These are phyloP conservation scores for Penicillium antarcticum DNA, from an alignment of 495 filamentous ascomycete genomes.

Conservation along the genomic window DNA sequence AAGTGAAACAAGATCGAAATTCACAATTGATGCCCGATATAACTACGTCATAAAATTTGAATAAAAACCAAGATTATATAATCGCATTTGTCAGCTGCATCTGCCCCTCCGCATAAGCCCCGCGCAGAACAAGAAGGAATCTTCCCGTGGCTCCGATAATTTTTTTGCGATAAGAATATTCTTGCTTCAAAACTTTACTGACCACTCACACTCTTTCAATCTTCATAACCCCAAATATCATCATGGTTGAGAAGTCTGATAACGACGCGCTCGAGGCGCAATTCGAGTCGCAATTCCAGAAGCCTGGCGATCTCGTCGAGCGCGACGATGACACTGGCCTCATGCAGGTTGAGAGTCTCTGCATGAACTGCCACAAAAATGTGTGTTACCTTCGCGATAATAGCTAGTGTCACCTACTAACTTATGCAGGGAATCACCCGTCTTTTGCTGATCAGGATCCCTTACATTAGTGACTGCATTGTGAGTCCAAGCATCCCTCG, in stretches of 20 bases:
- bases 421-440: slow-evolving; percentile 69
- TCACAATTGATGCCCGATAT: background rate
- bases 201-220: background rate
- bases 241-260: slow-evolving; percentile 33
- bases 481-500: no score
- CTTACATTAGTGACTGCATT: slow-evolving; percentile 94
- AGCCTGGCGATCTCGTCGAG: slow-evolving; percentile 42
- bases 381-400: no score
- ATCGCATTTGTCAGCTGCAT: slow-evolving; percentile 11
- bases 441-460: slow-evolving; percentile 83
- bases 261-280: slow-evolving; percentile 28
- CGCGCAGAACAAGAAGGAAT: slow-evolving; percentile 42
- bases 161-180: slow-evolving; percentile 23
- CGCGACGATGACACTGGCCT: slow-evolving; percentile 43
- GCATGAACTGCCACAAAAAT: slow-evolving; percentile 85
- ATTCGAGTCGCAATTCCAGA: slow-evolving; percentile 44
- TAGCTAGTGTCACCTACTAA: background rate
- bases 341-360: slow-evolving; percentile 60
- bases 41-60: background rate
- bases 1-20: background rate
- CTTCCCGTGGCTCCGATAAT: slow-evolving; percentile 30
- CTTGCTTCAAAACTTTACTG: slow-evolving; percentile 1
- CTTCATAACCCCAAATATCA: background rate
- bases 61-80: background rate
- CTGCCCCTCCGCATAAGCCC: slow-evolving; percentile 27